Conservation (phyloP, 805 yeast species). For the Pichia cabralensis region DNA sequence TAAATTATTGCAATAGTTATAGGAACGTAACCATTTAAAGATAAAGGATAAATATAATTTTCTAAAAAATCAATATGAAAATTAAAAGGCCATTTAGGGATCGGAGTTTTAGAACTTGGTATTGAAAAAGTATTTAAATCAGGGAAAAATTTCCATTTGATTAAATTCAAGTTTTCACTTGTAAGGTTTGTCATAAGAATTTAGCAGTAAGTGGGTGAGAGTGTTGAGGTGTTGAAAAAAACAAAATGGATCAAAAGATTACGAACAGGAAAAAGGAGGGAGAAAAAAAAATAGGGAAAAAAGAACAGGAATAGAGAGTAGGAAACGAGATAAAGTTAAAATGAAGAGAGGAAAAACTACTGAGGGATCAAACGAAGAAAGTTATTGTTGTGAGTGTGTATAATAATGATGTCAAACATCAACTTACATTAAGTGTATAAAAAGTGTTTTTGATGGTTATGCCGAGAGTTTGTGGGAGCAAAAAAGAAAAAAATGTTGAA, state of each 20-base stretch:
- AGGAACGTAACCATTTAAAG: conserved; percentile 45
- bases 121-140: conserved; percentile 18
- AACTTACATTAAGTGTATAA: no score
- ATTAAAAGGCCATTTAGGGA: conserved; percentile 22
- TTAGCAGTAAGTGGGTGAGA: background rate
- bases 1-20: conserved; percentile 47
- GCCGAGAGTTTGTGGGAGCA: no score
- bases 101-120: conserved; percentile 18
- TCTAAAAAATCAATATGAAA: conserved; percentile 15
- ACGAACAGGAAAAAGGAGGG: background rate
- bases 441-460: no score
- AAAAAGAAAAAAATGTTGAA: no score
- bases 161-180: conserved; percentile 19
- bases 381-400: no score
- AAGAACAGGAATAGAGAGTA: no score
- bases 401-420: no score
- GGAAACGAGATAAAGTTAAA: no score
- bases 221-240: no score
- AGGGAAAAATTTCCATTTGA: conserved; percentile 18
- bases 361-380: no score
- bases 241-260: background rate
- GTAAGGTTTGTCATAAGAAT: background rate
- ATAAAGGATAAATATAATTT: conserved; percentile 27
- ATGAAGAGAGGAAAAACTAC: no score
- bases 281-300: background rate